Base-by-base conservation (phyloP, 805 yeast species). In the Saccharomycopsis fermentans region DNA sequence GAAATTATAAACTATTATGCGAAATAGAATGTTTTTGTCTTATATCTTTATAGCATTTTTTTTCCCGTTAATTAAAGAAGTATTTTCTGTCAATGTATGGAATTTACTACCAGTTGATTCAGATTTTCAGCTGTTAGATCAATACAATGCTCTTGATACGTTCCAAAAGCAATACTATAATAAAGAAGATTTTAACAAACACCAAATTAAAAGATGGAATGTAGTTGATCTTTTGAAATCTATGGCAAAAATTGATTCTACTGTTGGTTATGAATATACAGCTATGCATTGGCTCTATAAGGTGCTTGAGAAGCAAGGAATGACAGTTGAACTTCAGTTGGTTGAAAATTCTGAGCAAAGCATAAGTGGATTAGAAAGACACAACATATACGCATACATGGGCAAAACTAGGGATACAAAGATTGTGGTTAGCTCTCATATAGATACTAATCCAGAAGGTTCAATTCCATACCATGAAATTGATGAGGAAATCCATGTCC, bases 401-500 rank as follows among this genome's bases (percentile, higher is more conserved):
- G 57, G 57, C 4, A 24, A 17, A n/a, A 48, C 47, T 21, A 69
- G 77, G 60, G 66, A 75, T 61, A 73, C 78, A 12, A 68, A 64
- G 48, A 72, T 78, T n/a, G 60, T 77, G 50, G 61, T 78, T 27
- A 77, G 81, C 2, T 73, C 81, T 14, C 83, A 79, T 61, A 75
- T 78, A 35, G 83, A 79, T 61, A 79, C 83, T 1, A 82, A 79
- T 19, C 82, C 82, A 32, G 57, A 55, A 40, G 57, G 52, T 8
- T 9, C 27, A 17, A 40, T 55, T 43, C 52, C 51, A 32, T 55
- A 55, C 52, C 32, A 55, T 26, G 71, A 75, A 12, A 65, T 67
- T 29, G 83, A 80, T 2, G 73, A 77, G 52, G 68, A 69, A 35
- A 81, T 85, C 19, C 78, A 76, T 65, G 90, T 90, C 19, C 74